Conservation (phyloP, 805 yeast species). For the Wickerhamomyces xylosicus region DNA sequence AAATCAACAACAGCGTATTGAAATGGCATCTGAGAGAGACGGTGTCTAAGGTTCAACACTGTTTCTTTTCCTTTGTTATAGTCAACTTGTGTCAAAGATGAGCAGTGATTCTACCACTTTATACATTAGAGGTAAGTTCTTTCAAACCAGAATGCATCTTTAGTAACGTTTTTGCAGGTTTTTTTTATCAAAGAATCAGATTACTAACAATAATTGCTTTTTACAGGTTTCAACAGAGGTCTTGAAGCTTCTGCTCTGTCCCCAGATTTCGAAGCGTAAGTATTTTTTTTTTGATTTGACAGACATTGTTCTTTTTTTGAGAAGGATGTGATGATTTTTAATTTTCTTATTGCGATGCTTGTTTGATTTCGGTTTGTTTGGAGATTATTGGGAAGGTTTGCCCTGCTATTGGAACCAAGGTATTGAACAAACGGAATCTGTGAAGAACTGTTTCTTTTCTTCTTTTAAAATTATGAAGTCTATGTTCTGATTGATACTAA, state of each 20-base stretch:
- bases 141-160: no score
- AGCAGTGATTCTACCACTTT: constrained; percentile 24
- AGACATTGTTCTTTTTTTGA: constrained; percentile 3
- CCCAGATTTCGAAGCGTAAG: constrained; percentile 50
- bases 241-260: constrained; percentile 49
- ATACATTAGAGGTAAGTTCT: constrained; percentile 41
- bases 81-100: not conserved
- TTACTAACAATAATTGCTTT: constrained; percentile 1
- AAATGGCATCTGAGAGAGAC: no score
- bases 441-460: not conserved
- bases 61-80: not conserved
- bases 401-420: no score
- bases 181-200: no score
- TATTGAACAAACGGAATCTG: no score
- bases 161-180: no score
- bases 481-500: not conserved
- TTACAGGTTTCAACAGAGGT: constrained; percentile 35
- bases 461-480: not conserved
- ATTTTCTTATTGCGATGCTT: not conserved
- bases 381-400: no score
- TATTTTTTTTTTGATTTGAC: constrained; percentile 11
- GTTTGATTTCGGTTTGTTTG: not conserved
- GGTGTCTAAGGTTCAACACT: no score
- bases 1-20: no score
- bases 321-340: constrained; percentile 1